Percentiles rank a stretch among this genome's conserved stretches.
phyloP scores from a whole-genome alignment of 495 filamentous ascomycete genomes.

The Tuber calosporum region DNA sequence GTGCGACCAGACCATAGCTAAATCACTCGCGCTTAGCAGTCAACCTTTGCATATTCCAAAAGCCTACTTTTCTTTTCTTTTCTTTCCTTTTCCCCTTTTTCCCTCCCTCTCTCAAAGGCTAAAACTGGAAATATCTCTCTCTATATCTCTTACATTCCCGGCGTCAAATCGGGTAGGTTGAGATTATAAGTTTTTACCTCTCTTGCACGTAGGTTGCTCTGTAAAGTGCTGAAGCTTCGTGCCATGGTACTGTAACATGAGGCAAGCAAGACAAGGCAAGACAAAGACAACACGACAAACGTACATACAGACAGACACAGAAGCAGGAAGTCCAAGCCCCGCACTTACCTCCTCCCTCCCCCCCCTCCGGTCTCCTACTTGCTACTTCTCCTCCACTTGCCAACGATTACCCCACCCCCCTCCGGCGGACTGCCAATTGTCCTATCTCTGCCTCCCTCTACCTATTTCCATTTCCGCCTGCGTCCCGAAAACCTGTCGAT shows the following conservation, averaged over 20 bases:
- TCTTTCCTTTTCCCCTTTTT: not conserved
- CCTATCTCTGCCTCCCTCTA: not conserved
- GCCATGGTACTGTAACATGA: not conserved
- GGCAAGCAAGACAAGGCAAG: not conserved
- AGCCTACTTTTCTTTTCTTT: not conserved
- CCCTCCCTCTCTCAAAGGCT: too few species aligned
- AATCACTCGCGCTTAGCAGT: not conserved
- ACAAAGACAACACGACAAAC: too few species aligned
- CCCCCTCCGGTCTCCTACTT: too few species aligned
- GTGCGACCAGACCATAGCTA: not conserved
- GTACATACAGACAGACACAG: not conserved
- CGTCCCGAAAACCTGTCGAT: not conserved
- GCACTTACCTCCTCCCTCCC: not conserved
- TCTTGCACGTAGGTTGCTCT: not conserved
- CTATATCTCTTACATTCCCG: not conserved
- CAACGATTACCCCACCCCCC: not conserved
- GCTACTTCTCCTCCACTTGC: not conserved
- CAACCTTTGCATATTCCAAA: constrained; percentile 1
- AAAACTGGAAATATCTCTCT: not conserved
- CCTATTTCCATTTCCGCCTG: not conserved
- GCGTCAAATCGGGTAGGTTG: not conserved
- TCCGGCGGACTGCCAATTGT: not conserved
- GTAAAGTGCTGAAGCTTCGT: not conserved
- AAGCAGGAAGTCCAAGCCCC: not conserved
- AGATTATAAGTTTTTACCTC: not conserved